These are phyloP conservation scores for Elsinoe ampelina DNA, from an alignment of 2,329 filamentous ascomycete genomes.

Conservation along the genomic window DNA sequence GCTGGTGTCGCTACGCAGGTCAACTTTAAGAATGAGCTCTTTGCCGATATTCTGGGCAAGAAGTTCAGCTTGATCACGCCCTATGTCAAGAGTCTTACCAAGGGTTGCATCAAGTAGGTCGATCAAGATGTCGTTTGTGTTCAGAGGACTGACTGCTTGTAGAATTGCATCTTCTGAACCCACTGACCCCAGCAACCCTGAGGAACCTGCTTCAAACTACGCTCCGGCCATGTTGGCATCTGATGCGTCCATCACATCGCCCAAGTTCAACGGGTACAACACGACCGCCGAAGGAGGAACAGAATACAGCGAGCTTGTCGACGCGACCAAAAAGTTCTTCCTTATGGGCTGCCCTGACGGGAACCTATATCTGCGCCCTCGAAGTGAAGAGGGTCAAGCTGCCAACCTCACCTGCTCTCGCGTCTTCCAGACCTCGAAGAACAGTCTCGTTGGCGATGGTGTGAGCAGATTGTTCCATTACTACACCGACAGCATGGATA, in stretches of 20 bases:
- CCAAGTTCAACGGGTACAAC: conserved; percentile 9
- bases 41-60: conserved; percentile 21
- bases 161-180: too few species aligned
- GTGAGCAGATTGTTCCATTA: conserved; percentile 24
- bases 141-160: too few species aligned
- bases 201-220: background rate
- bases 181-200: too few species aligned
- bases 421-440: conserved; percentile 17
- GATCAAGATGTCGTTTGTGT: too few species aligned
- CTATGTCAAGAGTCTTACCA: background rate
- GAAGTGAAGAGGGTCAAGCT: conserved; percentile 17
- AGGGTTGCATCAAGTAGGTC: conserved; percentile 13
- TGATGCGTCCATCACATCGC: conserved; percentile 18
- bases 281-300: conserved; percentile 15
- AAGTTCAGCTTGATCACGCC: conserved; percentile 1
- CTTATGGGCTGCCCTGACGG: conserved; percentile 28
- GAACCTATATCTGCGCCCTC: conserved; percentile 27
- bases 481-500: conserved; percentile 28
- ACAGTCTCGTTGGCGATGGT: background rate
- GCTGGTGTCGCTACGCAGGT: conserved; percentile 27
- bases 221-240: conserved; percentile 7
- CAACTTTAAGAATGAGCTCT: conserved; percentile 19
- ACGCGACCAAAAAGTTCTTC: conserved; percentile 18
- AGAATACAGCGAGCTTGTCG: conserved; percentile 20
- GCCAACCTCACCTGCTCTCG: conserved; percentile 2